Evolutionary conservation across 768 basidiomycete genomes (phyloP), one percentile per base, ranked within the genome.

Genomic region (Kwoniella pini): DNA sequence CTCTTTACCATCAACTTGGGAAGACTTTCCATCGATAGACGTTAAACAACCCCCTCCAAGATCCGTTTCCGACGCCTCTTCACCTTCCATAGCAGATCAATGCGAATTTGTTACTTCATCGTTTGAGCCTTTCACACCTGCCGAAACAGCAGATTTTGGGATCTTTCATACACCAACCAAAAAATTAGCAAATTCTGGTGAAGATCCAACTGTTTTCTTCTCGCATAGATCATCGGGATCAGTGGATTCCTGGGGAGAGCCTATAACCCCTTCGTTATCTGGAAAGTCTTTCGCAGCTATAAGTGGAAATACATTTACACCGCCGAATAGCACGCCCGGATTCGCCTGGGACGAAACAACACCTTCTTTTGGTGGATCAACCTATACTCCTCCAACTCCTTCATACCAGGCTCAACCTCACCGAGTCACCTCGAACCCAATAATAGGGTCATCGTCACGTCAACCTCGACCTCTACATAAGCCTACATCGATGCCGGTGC

Each of bases 341-440:
- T 72, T 68, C 60, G 59, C 66, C 12, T 70, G 68, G 71, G 71
- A 70, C 58, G 65, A 68, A 44, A 43, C 63, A 12, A 45, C 71
- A 9, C 48, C 49, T 3, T 59, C 69, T 26, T 55, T 62, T 26
- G 45, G 55, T 17, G 54, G 64, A 10, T 70, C 71, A 4, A 64
- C 68, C 26, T 70, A 64, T 54, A 65, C 72, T 10, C 61, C 69
- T 57, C 50, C 54, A 13, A 60, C 63, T 30, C 56, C 62, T 2
- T 21, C 42, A 13, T 44, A 40, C 36, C 68, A 52, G n/a, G 39
- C 57, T 27, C 56, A 62, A 39, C 48, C 48, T 1, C 64, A 64
- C 28, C 70, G 70, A 36, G 60, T 64, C 22, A 52, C 67, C n/a
- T 75, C 73, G 33, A 75, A 75, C 42, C 71, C 73, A 10, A 55